phyloP scores from a whole-genome alignment of 805 yeast genomes.

The Wickerhamiella brachini region DNA sequence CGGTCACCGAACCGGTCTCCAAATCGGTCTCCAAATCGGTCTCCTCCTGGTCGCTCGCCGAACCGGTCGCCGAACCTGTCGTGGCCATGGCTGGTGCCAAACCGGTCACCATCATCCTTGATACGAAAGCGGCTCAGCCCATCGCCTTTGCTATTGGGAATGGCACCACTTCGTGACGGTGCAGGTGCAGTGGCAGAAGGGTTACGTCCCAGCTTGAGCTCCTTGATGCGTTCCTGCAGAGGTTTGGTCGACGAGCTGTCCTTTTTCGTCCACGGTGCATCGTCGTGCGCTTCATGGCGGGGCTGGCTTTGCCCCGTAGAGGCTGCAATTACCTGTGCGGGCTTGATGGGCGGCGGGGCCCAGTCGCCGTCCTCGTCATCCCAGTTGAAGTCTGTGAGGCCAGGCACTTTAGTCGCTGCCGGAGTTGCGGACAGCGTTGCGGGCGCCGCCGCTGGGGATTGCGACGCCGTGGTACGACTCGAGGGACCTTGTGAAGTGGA shows the following conservation, averaged over 20 bases:
- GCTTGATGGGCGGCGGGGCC: constrained; percentile 13
- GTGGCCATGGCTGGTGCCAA: not conserved
- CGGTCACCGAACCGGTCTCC: not conserved
- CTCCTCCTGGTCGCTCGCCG: too few relatives aligned
- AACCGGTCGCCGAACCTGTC: not conserved
- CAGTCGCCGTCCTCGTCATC: constrained; percentile 28
- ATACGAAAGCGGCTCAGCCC: constrained; percentile 14
- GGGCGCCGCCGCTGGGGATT: too few relatives aligned
- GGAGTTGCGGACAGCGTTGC: not conserved
- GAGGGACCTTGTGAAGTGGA: too few relatives aligned
- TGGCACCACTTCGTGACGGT: not conserved
- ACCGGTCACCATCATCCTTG: not conserved
- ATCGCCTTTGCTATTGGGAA: constrained; percentile 2
- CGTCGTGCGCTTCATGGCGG: not conserved
- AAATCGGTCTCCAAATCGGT: not conserved
- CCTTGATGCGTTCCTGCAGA: constrained; percentile 4
- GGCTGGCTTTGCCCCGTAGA: not conserved
- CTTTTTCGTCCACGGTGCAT: constrained; percentile 1
- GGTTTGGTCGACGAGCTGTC: constrained; percentile 1
- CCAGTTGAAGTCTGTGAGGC: constrained; percentile 23
- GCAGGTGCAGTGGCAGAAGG: not conserved
- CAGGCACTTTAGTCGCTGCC: not conserved
- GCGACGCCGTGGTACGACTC: too few relatives aligned
- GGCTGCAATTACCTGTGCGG: not conserved
- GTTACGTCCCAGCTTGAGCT: constrained; percentile 1